Evolutionary conservation across 1,284 basidiomycete species (phyloP).

Genomic region (Leccinum angustisporum): DNA sequence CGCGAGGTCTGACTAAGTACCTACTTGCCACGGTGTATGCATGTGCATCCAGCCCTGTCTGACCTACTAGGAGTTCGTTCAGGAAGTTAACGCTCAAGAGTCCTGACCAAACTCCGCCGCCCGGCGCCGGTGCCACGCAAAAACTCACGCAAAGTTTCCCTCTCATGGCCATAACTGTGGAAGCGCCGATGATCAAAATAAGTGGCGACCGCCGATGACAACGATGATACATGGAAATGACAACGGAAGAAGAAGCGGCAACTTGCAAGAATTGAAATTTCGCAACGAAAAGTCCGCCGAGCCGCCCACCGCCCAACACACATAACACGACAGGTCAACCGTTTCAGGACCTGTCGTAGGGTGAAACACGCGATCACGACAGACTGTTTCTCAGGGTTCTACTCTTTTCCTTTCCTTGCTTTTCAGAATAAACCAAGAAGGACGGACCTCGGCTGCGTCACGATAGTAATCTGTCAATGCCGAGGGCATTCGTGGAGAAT

Average conservation of each 20-base stretch:
- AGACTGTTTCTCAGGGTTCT: conserved; percentile 4
- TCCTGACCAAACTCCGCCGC: neutral
- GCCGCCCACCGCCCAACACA: neutral
- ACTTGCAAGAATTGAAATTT: neutral
- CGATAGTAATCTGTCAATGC: neutral
- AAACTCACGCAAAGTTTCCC: neutral
- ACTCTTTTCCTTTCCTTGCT: neutral
- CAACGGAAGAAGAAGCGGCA: conserved; percentile 10
- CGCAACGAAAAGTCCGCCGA: conserved; percentile 1
- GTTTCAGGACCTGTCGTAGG: conserved; percentile 16
- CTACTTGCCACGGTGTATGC: neutral
- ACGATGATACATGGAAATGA: neutral
- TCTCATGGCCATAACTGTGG: neutral
- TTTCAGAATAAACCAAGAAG: neutral
- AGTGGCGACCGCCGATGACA: conserved; percentile 1
- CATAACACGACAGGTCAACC: neutral
- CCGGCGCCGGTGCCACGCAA: neutral
- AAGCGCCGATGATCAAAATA: neutral
- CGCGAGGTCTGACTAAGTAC: neutral
- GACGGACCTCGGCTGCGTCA: neutral
- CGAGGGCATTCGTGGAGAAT: neutral
- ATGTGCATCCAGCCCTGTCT: neutral
- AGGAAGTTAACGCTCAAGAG: neutral
- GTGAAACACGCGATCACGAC: conserved; percentile 8
- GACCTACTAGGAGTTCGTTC: too few relatives aligned